phyloP scores from a whole-genome alignment of 768 basidiomycete genomes.

The Russula lepida region DNA sequence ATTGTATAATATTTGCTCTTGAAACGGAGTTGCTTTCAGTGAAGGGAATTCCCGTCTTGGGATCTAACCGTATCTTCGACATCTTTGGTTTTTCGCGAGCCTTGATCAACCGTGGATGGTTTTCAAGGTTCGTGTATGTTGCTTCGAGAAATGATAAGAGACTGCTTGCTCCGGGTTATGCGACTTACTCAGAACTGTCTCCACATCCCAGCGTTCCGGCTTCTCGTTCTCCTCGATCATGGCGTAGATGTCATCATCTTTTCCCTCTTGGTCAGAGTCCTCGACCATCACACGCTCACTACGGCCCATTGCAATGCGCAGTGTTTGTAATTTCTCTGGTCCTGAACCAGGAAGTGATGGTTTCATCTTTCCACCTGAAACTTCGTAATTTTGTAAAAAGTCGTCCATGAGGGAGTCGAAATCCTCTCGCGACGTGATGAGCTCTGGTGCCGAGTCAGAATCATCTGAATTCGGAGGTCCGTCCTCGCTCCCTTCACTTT shows the following conservation, averaged over 20 bases:
- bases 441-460: constrained; percentile 58
- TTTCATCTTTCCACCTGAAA: constrained; percentile 80
- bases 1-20: constrained; percentile 20
- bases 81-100: constrained; percentile 47
- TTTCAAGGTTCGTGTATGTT: constrained; percentile 95
- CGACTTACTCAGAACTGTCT: constrained; percentile 83
- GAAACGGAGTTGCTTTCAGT: constrained; percentile 29
- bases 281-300: constrained; percentile 47
- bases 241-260: constrained; percentile 37
- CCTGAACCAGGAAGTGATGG: constrained; percentile 65
- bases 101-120: constrained; percentile 85
- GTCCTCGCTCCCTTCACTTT: constrained; percentile 43
- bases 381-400: constrained; percentile 86
- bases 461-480: constrained; percentile 34
- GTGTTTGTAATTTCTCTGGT: constrained; percentile 68
- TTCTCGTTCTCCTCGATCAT: constrained; percentile 41
- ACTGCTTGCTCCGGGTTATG: background rate
- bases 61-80: constrained; percentile 63
- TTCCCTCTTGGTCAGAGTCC: constrained; percentile 38
- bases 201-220: constrained; percentile 89
- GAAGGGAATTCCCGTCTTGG: constrained; percentile 67
- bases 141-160: constrained; percentile 43
- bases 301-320: constrained; percentile 71
- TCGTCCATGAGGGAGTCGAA: constrained; percentile 89
- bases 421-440: constrained; percentile 78